phyloP scores from a whole-genome alignment of 2,329 filamentous ascomycete genomes.

The Neofusicoccum sp. region DNA sequence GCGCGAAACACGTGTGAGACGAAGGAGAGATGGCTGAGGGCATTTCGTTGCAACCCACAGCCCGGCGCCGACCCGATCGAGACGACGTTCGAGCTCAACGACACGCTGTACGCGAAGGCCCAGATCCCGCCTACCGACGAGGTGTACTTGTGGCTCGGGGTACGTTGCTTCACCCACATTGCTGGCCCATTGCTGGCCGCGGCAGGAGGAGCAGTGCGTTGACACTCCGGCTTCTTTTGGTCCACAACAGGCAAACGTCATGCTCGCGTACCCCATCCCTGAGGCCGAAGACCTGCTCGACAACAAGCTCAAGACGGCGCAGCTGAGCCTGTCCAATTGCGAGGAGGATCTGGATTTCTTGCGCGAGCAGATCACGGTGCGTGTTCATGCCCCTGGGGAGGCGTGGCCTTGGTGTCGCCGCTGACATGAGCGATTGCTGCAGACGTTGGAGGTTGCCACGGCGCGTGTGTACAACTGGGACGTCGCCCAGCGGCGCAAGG shows the following conservation, averaged over 20 bases:
- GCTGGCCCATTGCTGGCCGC: not conserved
- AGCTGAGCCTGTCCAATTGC: conserved; percentile 80
- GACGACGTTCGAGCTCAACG: conserved; percentile 94
- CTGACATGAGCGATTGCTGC: conserved; percentile 25
- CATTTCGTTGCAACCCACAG: conserved; percentile 29
- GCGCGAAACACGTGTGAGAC: conserved; percentile 5
- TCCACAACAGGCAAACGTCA: conserved; percentile 77
- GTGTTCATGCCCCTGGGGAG: conserved; percentile 32
- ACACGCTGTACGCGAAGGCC: conserved; percentile 91
- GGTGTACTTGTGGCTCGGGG: conserved; percentile 96
- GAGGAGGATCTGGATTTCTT: conserved; percentile 97
- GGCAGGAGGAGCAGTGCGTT: not conserved
- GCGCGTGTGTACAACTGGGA: conserved; percentile 99
- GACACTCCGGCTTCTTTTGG: not conserved
- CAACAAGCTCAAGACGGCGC: conserved; percentile 77
- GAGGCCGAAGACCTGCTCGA: conserved; percentile 81
- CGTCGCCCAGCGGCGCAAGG: conserved; percentile 91
- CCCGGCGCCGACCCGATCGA: conserved; percentile 69
- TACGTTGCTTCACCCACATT: conserved; percentile 45
- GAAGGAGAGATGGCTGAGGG: conserved; percentile 44
- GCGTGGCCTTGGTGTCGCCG: not conserved
- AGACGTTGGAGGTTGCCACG: conserved; percentile 96
- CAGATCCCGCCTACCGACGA: conserved; percentile 81
- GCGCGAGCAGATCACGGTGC: conserved; percentile 91
- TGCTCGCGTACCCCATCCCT: conserved; percentile 89